phyloP scores from a whole-genome alignment of 1,139 yeast genomes.

The Saccharomycopsis hybrid region DNA sequence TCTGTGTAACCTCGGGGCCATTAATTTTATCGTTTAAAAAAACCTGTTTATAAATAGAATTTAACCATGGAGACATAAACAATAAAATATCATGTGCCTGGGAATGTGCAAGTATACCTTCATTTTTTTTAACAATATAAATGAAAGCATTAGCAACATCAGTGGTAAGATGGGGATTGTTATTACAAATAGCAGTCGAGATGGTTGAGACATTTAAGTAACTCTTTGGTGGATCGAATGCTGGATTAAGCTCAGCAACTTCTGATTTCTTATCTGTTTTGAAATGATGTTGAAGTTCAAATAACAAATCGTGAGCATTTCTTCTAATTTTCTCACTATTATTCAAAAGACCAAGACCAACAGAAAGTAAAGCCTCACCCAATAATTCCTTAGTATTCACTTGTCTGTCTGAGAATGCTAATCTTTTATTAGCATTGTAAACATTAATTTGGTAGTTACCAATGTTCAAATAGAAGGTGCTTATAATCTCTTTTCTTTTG shows the following conservation, averaged over 20 bases:
- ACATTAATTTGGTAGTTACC: constrained; percentile 4
- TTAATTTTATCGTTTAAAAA: background rate
- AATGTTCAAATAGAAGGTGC: constrained; percentile 12
- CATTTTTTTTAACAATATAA: constrained; percentile 3
- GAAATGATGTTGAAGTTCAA: constrained; percentile 1
- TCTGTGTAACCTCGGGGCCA: constrained; percentile 6
- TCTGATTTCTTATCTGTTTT: background rate
- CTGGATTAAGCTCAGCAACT: constrained; percentile 3
- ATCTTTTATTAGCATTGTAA: constrained; percentile 2
- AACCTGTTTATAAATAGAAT: background rate
- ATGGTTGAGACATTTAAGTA: constrained; percentile 8
- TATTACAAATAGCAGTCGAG: constrained; percentile 5
- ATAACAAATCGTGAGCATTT: constrained; percentile 15
- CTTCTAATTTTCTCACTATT: constrained; percentile 10
- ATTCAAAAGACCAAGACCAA: constrained; percentile 17
- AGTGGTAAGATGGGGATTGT: constrained; percentile 12
- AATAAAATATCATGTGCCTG: background rate
- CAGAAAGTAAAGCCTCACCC: constrained; percentile 16
- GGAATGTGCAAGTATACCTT: too few relatives aligned
- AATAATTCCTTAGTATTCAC: constrained; percentile 2
- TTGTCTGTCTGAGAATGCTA: background rate
- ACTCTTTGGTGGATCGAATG: constrained; percentile 18
- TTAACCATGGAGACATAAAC: background rate
- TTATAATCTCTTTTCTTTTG: constrained; percentile 12
- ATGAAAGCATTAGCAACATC: constrained; percentile 13